These are phyloP conservation scores for Rickenella mellea DNA, from an alignment of 768 basidiomycete species.

Conservation along the genomic window DNA sequence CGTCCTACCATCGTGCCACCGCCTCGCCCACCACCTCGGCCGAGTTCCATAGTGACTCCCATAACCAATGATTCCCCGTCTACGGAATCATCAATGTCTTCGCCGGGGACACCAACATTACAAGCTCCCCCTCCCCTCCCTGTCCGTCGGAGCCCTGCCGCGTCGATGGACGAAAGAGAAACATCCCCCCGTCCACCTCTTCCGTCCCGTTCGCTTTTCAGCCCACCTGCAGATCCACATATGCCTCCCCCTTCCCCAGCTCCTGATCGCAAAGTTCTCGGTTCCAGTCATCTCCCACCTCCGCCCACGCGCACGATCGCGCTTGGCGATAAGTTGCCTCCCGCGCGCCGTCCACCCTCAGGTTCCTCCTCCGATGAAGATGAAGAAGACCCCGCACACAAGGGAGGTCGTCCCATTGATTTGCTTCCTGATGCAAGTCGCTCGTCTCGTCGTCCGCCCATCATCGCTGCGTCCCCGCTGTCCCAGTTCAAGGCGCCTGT, in stretches of 20 bases:
- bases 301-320: constrained; percentile 71
- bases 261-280: constrained; percentile 14
- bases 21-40: constrained; percentile 2
- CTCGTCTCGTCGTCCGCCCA: constrained; percentile 48
- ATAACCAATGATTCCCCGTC: not conserved
- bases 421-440: constrained; percentile 59
- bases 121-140: constrained; percentile 10
- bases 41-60: not conserved
- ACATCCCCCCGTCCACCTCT: constrained; percentile 9
- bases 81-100: not conserved
- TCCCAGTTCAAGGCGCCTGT: constrained; percentile 44
- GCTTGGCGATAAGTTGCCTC: constrained; percentile 60
- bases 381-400: constrained; percentile 37
- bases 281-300: constrained; percentile 43
- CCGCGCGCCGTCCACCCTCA: constrained; percentile 36
- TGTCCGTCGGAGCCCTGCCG: constrained; percentile 5
- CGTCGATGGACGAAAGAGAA: constrained; percentile 2
- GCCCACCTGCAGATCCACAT: constrained; percentile 11
- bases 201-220: constrained; percentile 11
- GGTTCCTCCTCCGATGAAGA: constrained; percentile 29
- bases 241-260: constrained; percentile 8
- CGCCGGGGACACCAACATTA: not conserved
- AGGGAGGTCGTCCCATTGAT: constrained; percentile 26
- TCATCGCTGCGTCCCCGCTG: constrained; percentile 20
- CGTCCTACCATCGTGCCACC: constrained; percentile 14